Conservation (phyloP, 2,329 filamentous ascomycete species). For the Aspergillus pseudoviridinutans region DNA sequence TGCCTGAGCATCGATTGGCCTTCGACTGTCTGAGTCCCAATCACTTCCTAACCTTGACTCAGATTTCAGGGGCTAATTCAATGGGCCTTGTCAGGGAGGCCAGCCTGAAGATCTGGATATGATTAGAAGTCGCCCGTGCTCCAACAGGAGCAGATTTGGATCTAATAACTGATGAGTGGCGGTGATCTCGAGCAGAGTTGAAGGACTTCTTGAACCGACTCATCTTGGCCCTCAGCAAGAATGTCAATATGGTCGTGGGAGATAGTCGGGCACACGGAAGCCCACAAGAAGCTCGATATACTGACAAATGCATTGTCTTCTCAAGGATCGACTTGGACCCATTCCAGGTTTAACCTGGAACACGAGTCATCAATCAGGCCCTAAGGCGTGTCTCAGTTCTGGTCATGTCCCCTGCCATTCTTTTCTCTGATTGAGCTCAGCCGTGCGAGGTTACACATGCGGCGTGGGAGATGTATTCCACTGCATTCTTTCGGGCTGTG, state of each 20-base stretch:
- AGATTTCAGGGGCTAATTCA: neutral
- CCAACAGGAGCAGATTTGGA: neutral
- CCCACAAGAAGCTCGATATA: neutral
- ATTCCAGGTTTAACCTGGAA: neutral
- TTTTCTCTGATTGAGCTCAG: neutral
- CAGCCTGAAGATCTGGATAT: neutral
- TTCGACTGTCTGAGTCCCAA: neutral
- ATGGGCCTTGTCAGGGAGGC: neutral
- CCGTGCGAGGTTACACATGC: neutral
- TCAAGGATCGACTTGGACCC: neutral
- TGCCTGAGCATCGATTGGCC: neutral
- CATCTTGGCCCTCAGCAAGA: neutral
- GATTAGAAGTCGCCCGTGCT: neutral
- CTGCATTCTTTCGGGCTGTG: neutral
- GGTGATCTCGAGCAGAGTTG: neutral
- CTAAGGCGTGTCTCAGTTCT: neutral
- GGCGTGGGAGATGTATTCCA: neutral
- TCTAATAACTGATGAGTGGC: neutral
- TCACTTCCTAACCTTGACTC: neutral
- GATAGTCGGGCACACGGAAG: neutral
- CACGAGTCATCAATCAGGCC: neutral
- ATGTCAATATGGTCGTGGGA: neutral
- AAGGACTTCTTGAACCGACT: neutral
- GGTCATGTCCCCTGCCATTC: neutral
- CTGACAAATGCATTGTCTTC: neutral